Base-by-base conservation (phyloP, 345 rosid species). In the Xanthoceras sorbifolium region DNA sequence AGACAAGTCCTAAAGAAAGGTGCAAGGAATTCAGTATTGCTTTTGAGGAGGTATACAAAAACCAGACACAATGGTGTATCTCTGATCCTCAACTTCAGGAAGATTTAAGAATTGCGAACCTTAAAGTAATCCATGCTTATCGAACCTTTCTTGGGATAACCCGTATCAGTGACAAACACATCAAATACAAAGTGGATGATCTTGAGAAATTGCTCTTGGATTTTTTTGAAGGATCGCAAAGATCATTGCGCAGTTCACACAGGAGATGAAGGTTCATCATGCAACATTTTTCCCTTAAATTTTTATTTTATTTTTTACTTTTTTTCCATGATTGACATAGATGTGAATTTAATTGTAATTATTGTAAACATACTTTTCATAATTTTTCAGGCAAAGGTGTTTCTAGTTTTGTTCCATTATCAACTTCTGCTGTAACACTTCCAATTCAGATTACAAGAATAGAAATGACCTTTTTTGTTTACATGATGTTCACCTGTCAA, bases 61-160 rank as follows among this genome's bases (percentile, higher is more conserved):
- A 52, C 66, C 97, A 93, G 76, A 91, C 95, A 0, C 79, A 77
- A 31, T 91, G 97, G 97, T 71, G 48, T 14, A 73, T 92, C 5
- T 89, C 88, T 25, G 92, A 92, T 85, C 88, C 79, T 75, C 86
- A 81, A 68, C 96, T 94, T 31, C 83, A 94, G 6, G 94, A 84
- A 63, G 97, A 94, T 77, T 50, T 91, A 32, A 86, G 82, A 44
- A 89, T 93, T 55, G 87, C 93, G 5, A 92, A 83, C 32, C 88
- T 89, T 75, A 88, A 82, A 50, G 90, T 93, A 64, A 81, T 89
- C 66, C 97, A 79, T 36, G 91, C 97, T n/a, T 93, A 93, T 80
- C 86, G 91, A 64, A 74, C 82, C 2, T 91, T 93, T 79, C 77
- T 90, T 0, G 94, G 89, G 63, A 84, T 76, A 12, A 78, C 82